Evolutionary conservation across 345 rosid species (phyloP), one percentile per base, ranked within the genome.

Genomic region (Nasturtium officinale): DNA sequence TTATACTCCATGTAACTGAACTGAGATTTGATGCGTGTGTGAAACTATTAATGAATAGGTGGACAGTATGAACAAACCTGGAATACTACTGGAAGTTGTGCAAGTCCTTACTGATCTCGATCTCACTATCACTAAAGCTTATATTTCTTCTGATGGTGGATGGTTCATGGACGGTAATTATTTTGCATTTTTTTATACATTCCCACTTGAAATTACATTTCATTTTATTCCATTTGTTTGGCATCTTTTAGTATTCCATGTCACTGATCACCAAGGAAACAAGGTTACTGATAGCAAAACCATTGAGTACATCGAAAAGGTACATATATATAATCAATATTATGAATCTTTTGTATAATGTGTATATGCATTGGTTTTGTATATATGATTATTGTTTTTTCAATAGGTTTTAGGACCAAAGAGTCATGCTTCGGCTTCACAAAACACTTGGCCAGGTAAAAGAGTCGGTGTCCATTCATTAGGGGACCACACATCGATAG

Each of bases 61-160:
- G 48, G 96, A 91, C 77, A 91, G 98, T 79, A 79, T 88, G 88
- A 94, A 89, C 83, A 94, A 91, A 75, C 96, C 92, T 9, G 98
- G 98, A 77, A 94, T 94, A 63, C 75, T 94, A 32, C 87, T 94
- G 21, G 98, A 91, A 88, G 98, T 88, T 37, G 98, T 94, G 55
- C 96, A 94, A 82, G 81, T 89, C n/a, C 82, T 94, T 10, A 77
- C 93, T 0, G 98, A 94, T 78, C 86, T 91, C 10, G 90, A 94
- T 83, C 88, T 94, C 67, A 86, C 81, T n/a, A 90, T 94, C 81
- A 83, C 88, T 55, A 94, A 94, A 75, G 98, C 98, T 23, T 91
- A 91, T 81, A 82, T 94, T 72, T 94, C 98, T 72, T 91, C 98
- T 15, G 98, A 94, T 76, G 97, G 98, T 7, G 96, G 96, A 76